phyloP scores from a whole-genome alignment of 2,329 filamentous ascomycete genomes.

The Xylaria sp. region DNA sequence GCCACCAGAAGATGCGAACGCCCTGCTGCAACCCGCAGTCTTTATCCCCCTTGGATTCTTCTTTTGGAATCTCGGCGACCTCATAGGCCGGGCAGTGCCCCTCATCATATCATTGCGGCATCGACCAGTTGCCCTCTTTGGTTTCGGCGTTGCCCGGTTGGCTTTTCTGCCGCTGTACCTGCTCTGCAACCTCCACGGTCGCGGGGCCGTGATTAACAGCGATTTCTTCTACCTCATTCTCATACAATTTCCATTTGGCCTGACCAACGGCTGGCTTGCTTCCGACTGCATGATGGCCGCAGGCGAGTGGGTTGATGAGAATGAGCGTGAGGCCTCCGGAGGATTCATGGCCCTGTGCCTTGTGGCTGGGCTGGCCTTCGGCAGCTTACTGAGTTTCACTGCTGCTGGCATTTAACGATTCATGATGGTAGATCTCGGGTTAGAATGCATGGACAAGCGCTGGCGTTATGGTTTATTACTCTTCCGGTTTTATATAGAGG shows the following conservation, averaged over 20 bases:
- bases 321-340: constrained; percentile 88
- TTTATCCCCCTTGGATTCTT: constrained; percentile 94
- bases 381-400: constrained; percentile 91
- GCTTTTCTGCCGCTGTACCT: constrained; percentile 86
- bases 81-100: constrained; percentile 78
- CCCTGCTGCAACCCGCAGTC: constrained; percentile 75
- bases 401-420: constrained; percentile 63
- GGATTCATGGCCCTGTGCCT: constrained; percentile 94
- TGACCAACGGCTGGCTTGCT: constrained; percentile 88
- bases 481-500: neutral
- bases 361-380: constrained; percentile 82
- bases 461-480: constrained; percentile 27
- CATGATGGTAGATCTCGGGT: constrained; percentile 21
- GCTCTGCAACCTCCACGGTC: constrained; percentile 86
- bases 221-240: constrained; percentile 89
- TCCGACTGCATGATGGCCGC: constrained; percentile 94
- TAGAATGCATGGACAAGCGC: constrained; percentile 33
- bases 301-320: constrained; percentile 80
- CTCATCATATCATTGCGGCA: constrained; percentile 64
- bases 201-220: constrained; percentile 78
- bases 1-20: constrained; percentile 56
- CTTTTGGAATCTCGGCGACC: constrained; percentile 92
- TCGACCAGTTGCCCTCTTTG: constrained; percentile 74
- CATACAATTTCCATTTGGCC: constrained; percentile 85
- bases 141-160: constrained; percentile 71